A percentile compares a stretch with the other conserved stretches of the same genome.
These are phyloP conservation scores for Hippophae gyantsensis DNA, from an alignment of 306 rosid genomes.

Conservation along the genomic window DNA sequence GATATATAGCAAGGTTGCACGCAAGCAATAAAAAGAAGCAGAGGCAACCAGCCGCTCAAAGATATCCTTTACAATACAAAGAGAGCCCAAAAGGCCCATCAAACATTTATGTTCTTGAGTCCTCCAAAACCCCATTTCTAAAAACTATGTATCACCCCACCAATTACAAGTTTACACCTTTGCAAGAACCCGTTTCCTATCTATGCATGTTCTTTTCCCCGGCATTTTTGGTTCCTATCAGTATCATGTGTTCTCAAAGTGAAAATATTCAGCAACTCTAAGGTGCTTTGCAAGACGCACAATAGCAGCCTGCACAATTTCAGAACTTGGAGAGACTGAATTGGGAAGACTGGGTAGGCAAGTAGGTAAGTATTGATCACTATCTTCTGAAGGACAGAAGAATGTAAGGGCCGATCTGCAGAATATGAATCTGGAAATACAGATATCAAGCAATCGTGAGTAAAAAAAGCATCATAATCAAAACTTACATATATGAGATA, in stretches of 20 bases:
- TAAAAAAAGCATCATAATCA: constrained; percentile 2
- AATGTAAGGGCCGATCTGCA: constrained; percentile 65
- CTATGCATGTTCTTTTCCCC: too few species aligned
- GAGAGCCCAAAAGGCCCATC: constrained; percentile 16
- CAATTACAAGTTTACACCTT: constrained; percentile 1
- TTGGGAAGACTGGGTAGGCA: constrained; percentile 74
- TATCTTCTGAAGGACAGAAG: constrained; percentile 52
- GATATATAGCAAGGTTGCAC: constrained; percentile 23
- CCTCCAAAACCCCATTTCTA: constrained; percentile 14
- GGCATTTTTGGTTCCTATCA: too few species aligned
- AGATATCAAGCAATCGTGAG: constrained; percentile 9
- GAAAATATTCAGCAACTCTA: constrained; percentile 50
- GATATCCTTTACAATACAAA: constrained; percentile 14
- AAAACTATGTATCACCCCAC: constrained; percentile 8
- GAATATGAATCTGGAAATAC: constrained; percentile 76
- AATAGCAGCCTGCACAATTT: constrained; percentile 53
- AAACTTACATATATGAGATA: constrained; percentile 3
- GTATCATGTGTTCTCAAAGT: constrained; percentile 37
- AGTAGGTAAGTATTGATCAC: constrained; percentile 52
- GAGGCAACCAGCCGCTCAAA: constrained; percentile 26
- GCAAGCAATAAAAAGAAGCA: constrained; percentile 19
- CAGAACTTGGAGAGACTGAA: constrained; percentile 50
- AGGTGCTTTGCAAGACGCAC: constrained; percentile 73
- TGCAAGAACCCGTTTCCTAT: too few species aligned
- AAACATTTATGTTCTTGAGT: constrained; percentile 21